A percentile compares a stretch with the other conserved stretches of the same genome.
Evolutionary conservation across 345 rosid genomes (phyloP).

Genomic region (Pugionium cornutum): DNA sequence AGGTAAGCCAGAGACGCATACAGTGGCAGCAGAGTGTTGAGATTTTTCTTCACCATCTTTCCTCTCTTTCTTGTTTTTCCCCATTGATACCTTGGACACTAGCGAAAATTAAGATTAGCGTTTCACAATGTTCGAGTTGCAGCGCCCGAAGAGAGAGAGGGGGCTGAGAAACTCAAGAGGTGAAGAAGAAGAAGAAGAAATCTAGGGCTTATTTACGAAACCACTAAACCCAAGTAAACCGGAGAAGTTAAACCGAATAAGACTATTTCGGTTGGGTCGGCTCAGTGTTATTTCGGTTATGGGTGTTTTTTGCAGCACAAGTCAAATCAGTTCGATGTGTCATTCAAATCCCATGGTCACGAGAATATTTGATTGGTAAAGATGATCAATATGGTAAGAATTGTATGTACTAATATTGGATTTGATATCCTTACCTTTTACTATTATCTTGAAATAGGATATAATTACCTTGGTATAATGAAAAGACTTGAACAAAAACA

Average conservation of each 20-base stretch:
- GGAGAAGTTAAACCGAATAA: background rate
- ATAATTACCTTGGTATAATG: too few species aligned
- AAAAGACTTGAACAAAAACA: too few species aligned
- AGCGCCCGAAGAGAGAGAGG: constrained; percentile 8
- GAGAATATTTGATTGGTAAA: too few species aligned
- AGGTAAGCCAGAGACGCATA: constrained; percentile 79
- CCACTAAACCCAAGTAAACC: constrained; percentile 22
- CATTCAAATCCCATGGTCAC: too few species aligned
- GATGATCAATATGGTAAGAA: too few species aligned
- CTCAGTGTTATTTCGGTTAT: background rate
- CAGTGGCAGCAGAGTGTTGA: constrained; percentile 69
- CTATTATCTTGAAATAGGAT: too few species aligned
- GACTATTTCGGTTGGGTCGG: background rate
- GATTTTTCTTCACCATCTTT: constrained; percentile 49
- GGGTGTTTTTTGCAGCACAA: too few species aligned
- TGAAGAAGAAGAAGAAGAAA: constrained; percentile 7
- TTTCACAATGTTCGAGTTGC: constrained; percentile 8
- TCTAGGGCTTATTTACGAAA: constrained; percentile 28
- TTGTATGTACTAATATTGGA: too few species aligned
- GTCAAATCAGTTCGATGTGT: too few species aligned
- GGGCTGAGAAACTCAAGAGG: background rate
- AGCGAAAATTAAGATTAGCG: constrained; percentile 9
- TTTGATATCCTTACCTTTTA: too few species aligned
- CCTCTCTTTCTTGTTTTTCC: constrained; percentile 48
- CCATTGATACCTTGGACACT: constrained; percentile 37